phyloP scores from a whole-genome alignment of 75 land plant genomes.

The Cryptomeria japonica region DNA sequence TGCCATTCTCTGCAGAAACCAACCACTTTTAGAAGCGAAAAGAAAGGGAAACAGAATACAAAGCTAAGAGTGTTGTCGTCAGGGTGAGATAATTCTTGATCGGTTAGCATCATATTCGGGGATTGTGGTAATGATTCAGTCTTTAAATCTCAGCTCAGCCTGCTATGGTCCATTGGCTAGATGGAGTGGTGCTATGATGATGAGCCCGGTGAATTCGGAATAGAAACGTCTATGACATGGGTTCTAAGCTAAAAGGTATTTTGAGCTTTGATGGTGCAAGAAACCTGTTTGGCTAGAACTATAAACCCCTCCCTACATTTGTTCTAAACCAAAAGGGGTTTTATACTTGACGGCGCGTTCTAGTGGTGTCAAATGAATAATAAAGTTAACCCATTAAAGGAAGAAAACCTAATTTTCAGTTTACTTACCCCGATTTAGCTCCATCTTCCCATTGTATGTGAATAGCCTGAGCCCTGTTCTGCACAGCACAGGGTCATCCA shows the following conservation, averaged over 20 bases:
- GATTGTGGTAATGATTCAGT: no score
- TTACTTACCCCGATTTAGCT: constrained; percentile 1
- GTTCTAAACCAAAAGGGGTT: not conserved
- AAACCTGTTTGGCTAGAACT: not conserved
- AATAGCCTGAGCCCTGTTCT: constrained; percentile 3
- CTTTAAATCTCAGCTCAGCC: no score
- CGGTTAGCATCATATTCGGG: not conserved
- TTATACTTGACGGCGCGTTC: not conserved
- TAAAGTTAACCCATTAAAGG: not conserved
- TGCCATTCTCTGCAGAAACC: no score
- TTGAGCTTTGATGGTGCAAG: not conserved
- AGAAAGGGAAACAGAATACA: not conserved
- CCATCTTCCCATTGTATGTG: not conserved
- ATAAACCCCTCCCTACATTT: not conserved
- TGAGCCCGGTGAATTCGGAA: no score
- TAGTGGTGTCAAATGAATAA: not conserved
- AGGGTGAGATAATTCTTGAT: not conserved
- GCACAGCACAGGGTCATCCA: constrained; percentile 1
- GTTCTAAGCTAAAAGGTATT: not conserved
- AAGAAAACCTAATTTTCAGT: not conserved
- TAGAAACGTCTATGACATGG: not conserved
- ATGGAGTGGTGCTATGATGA: not conserved
- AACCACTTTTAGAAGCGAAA: not conserved
- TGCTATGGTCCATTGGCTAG: not conserved
- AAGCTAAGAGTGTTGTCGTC: not conserved